Evolutionary conservation across 495 filamentous ascomycete species (phyloP).

Genomic region (Penicilliopsis zonata): DNA sequence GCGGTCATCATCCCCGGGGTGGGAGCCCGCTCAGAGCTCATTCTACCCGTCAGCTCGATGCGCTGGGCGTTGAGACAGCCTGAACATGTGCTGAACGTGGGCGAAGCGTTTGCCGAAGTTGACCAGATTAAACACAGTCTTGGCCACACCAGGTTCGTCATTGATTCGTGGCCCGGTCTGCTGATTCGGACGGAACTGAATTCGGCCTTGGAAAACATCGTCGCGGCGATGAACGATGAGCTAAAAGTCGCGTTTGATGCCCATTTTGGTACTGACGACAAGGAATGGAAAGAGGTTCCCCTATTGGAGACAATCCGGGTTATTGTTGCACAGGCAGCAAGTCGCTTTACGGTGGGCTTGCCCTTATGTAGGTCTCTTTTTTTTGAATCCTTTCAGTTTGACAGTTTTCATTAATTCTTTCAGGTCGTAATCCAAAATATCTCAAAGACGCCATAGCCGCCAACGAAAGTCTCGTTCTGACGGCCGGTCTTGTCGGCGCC

Average conservation of each 20-base stretch:
- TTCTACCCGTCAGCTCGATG: slow-evolving; percentile 13
- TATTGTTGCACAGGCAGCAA: slow-evolving; percentile 19
- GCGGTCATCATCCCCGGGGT: slow-evolving; percentile 21
- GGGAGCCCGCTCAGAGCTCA: slow-evolving; percentile 18
- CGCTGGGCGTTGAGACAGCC: slow-evolving; percentile 13
- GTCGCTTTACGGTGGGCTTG: slow-evolving; percentile 27
- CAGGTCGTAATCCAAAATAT: slow-evolving; percentile 16
- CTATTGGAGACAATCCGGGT: slow-evolving; percentile 16
- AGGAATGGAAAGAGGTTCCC: slow-evolving; percentile 15
- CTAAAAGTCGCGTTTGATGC: slow-evolving; percentile 10
- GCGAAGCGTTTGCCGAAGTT: slow-evolving; percentile 13
- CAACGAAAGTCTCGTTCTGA: slow-evolving; percentile 12
- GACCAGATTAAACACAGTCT: slow-evolving; percentile 15
- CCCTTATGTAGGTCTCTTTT: slow-evolving; percentile 17
- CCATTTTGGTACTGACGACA: slow-evolving; percentile 13
- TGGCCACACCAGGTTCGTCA: slow-evolving; percentile 10
- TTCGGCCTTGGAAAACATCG: slow-evolving; percentile 7
- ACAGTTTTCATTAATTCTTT: background rate
- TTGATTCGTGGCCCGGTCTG: slow-evolving; percentile 12
- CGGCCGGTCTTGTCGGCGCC: slow-evolving; percentile 11
- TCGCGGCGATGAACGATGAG: slow-evolving; percentile 17
- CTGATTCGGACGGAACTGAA: slow-evolving; percentile 14
- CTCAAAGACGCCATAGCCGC: slow-evolving; percentile 8
- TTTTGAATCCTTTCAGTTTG: background rate
- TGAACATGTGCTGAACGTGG: slow-evolving; percentile 11